phyloP scores from a whole-genome alignment of 129 eudicot genomes.

The Flaveria bidentis region DNA sequence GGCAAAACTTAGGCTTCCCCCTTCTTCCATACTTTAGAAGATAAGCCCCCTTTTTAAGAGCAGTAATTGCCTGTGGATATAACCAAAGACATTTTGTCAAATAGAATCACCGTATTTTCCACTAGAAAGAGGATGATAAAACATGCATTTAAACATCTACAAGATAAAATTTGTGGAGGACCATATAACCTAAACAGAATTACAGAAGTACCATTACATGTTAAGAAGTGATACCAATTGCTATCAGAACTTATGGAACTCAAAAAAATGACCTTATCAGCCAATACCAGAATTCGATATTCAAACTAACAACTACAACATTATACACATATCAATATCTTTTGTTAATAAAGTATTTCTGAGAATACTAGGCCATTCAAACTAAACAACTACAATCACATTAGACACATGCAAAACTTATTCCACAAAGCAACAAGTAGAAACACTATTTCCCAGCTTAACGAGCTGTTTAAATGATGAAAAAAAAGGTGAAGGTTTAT shows the following conservation, averaged over 20 bases:
- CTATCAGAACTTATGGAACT: not conserved
- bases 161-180: not conserved
- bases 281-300: not conserved
- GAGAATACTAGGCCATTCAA: not conserved
- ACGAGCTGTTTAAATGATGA: too few relatives aligned
- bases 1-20: slow-evolving; percentile 96
- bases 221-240: not conserved
- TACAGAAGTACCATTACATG: slow-evolving; percentile 5
- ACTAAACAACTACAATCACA: not conserved
- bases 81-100: slow-evolving; percentile 5
- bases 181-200: slow-evolving; percentile 1
- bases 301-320: not conserved
- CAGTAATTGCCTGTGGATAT: slow-evolving; percentile 69
- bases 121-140: slow-evolving; percentile 10
- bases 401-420: not conserved
- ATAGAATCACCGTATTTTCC: slow-evolving; percentile 4
- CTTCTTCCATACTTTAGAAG: slow-evolving; percentile 95
- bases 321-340: not conserved
- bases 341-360: not conserved
- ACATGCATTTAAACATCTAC: slow-evolving; percentile 20
- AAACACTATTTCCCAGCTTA: not conserved
- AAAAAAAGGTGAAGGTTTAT: too few relatives aligned
- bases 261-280: not conserved
- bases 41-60: slow-evolving; percentile 90
- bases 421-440: not conserved